Evolutionary conservation across 2,329 filamentous ascomycete species (phyloP), one percentile per base, ranked within the genome.

Genomic region (Colletotrichum eleusines): DNA sequence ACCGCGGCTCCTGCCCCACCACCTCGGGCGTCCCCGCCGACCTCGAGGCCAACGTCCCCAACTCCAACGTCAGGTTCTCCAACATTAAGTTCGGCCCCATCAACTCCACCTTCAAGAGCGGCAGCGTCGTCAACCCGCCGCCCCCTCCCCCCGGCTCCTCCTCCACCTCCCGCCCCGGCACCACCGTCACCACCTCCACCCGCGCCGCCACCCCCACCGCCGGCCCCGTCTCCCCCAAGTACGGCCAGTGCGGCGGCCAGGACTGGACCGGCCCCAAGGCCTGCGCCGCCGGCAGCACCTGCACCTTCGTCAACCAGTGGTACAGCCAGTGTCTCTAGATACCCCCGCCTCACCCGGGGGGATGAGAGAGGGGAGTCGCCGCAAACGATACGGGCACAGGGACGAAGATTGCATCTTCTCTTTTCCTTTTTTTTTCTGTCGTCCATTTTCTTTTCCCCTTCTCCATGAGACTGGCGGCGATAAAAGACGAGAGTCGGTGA

Each of bases 71-170:
- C 63, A 77, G 82, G 73, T 90, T 84, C 82, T 89, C 86, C 74
- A 73, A 72, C 82, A 89, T 87, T 74, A 89, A 89, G 80, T 84
- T 88, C 76, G 88, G 80, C 38, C 82, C 86, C 69, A 85, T 90
- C 76, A 84, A 83, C 76, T 86, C 84, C 55, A 90, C 88, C 75
- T 88, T 83, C 73, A 71, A 61, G 63, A 61, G 55, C 66, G 71
- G 63, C 65, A 26, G n/a, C 73, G 26, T 35, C 67, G 46, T 33
- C 53, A 28, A 53, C 40, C 58, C 64, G n/a, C 55, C 55, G 14
- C 46, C 48, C 42, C 42, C 42, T 18, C 6, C 42, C 48, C 23
- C 5, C 42, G 48, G 23, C 48, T 51, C 64, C 55, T 42, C n/a
- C 59, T 26, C 48, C 18, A 51, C 65, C 62, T 18, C 38, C 64